A percentile compares a stretch with the other conserved stretches of the same genome.
Evolutionary conservation across 495 filamentous ascomycete genomes (phyloP).

Genomic region (Emericellopsis terricola): DNA sequence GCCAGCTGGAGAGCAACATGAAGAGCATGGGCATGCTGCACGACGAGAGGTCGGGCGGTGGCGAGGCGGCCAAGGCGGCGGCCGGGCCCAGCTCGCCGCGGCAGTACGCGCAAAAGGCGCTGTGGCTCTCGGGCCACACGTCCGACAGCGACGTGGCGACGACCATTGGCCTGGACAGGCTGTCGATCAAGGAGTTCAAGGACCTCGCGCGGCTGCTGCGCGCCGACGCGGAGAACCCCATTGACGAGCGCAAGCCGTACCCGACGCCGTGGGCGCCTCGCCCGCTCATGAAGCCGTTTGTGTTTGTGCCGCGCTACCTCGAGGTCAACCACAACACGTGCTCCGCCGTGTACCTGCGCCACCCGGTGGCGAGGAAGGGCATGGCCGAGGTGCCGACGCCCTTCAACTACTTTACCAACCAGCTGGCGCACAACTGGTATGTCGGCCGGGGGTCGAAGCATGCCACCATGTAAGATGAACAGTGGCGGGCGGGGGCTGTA

Average conservation of each 20-base stretch:
- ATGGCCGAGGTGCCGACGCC: slow-evolving; percentile 78
- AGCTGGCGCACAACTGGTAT: slow-evolving; percentile 88
- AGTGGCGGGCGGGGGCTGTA: not conserved
- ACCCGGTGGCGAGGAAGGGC: slow-evolving; percentile 88
- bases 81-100: no score
- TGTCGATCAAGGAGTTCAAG: slow-evolving; percentile 7
- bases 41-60: no score
- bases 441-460: slow-evolving; percentile 53
- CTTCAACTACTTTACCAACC: slow-evolving; percentile 41
- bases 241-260: slow-evolving; percentile 68
- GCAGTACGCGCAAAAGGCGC: no score
- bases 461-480: slow-evolving; percentile 1
- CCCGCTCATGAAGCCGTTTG: slow-evolving; percentile 75
- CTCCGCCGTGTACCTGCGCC: slow-evolving; percentile 83
- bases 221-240: slow-evolving; percentile 41
- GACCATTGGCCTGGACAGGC: not conserved
- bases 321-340: slow-evolving; percentile 96
- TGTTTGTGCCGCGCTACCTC: slow-evolving; percentile 85
- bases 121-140: no score
- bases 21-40: slow-evolving; percentile 8
- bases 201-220: slow-evolving; percentile 11
- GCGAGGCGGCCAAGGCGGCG: slow-evolving; percentile 9
- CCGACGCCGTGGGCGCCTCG: slow-evolving; percentile 81
- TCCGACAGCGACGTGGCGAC: no score
- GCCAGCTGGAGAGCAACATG: not conserved